Conservation (phyloP, 495 filamentous ascomycete species). For the Trichoderma erinaceum region DNA sequence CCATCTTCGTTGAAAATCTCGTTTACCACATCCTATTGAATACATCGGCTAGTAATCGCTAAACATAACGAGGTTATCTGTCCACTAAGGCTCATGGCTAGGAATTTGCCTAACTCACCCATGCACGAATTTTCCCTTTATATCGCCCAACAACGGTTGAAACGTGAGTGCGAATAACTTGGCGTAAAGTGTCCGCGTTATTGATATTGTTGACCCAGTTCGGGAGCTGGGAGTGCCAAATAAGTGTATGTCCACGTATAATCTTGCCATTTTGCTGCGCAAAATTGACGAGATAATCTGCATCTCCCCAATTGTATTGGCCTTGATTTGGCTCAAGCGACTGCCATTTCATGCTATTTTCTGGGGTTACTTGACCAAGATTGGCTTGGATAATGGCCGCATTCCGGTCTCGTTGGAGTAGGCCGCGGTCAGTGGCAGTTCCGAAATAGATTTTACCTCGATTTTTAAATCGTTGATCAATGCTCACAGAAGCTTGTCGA, state of each 20-base stretch:
- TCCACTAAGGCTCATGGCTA: not conserved
- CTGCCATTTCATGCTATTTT: slow-evolving; percentile 66
- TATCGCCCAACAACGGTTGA: slow-evolving; percentile 50
- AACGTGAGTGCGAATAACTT: slow-evolving; percentile 55
- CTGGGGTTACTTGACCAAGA: slow-evolving; percentile 59
- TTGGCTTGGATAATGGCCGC: slow-evolving; percentile 51
- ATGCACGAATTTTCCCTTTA: slow-evolving; percentile 57
- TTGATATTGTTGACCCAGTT: slow-evolving; percentile 51
- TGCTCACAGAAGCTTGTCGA: slow-evolving; percentile 39
- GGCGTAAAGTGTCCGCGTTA: slow-evolving; percentile 44
- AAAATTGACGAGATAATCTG: slow-evolving; percentile 57
- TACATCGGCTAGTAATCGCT: not conserved
- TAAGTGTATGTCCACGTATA: slow-evolving; percentile 57
- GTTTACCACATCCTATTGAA: slow-evolving; percentile 53
- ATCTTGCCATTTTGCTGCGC: slow-evolving; percentile 49
- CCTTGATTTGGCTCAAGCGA: slow-evolving; percentile 41
- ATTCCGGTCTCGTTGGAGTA: slow-evolving; percentile 43
- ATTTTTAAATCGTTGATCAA: slow-evolving; percentile 50
- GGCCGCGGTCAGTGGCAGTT: slow-evolving; percentile 48
- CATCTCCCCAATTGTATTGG: slow-evolving; percentile 44
- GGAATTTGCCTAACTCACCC: slow-evolving; percentile 31
- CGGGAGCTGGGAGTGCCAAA: slow-evolving; percentile 62
- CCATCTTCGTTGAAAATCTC: slow-evolving; percentile 63
- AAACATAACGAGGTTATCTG: too few relatives aligned
- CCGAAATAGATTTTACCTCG: slow-evolving; percentile 60